These are phyloP conservation scores for Pyrenochaeta sp. DNA, from an alignment of 2,329 filamentous ascomycete genomes.

Conservation along the genomic window DNA sequence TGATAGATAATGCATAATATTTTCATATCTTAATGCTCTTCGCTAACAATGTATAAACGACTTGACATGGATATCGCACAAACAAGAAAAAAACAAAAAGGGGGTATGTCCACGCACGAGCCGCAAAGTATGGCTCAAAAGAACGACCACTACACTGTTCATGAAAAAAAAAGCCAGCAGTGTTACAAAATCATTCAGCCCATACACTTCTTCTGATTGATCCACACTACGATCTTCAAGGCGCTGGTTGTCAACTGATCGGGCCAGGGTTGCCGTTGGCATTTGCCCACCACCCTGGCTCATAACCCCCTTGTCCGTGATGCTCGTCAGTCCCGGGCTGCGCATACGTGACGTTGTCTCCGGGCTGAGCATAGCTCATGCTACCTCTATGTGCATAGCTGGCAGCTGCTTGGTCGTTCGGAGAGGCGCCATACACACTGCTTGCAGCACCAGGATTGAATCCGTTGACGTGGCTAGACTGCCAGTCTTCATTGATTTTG, in stretches of 20 bases:
- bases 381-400: conserved; percentile 7
- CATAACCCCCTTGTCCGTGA: conserved; percentile 13
- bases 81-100: background rate
- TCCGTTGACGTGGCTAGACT: conserved; percentile 24
- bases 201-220: background rate
- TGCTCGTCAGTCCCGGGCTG: conserved; percentile 3
- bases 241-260: conserved; percentile 12
- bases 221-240: background rate
- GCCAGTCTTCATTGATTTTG: conserved; percentile 39
- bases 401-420: conserved; percentile 2
- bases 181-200: too few species aligned
- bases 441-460: conserved; percentile 14
- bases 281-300: conserved; percentile 17
- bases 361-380: conserved; percentile 3
- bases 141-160: too few species aligned
- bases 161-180: too few species aligned
- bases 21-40: too few species aligned
- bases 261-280: conserved; percentile 6
- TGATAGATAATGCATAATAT: too few species aligned
- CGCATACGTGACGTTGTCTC: conserved; percentile 3
- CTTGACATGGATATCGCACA: too few species aligned
- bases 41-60: too few species aligned
- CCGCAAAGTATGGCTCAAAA: too few species aligned
- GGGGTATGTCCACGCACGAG: background rate
- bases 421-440: conserved; percentile 9